Base-by-base conservation (phyloP, 306 rosid genomes). In the Myrica gale region DNA sequence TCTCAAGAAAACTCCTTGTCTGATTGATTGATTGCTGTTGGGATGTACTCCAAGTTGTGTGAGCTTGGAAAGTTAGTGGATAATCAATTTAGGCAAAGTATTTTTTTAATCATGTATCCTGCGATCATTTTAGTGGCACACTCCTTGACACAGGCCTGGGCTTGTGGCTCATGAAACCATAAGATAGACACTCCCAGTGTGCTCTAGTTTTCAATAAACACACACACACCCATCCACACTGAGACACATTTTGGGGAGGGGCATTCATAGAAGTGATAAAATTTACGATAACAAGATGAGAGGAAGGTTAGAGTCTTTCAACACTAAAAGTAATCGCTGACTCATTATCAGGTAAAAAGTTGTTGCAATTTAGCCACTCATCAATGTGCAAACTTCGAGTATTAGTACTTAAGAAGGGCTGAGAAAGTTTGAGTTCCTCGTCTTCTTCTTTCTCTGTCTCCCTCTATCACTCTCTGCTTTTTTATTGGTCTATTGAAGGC, bases 1-100 rank as follows among this genome's bases (percentile, higher is more conserved):
- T 23, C 2, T 54, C 42, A 46, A 72, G 4, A 53, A 46, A 63
- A 17, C 11, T 46, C 53, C 71, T 54, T 26, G 21, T 37, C 46
- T 72, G n/a, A 8, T 55, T 69, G 50, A 19, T n/a, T 46, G 42
- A 58, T 23, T 58, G 12, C 17, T 58, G 66, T 58, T 58, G 66
- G 62, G 62, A 58, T 17, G 2, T 26, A 58, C 21, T 2, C 66
- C 66, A 23, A 58, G 42, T 58, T 26, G 46, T 17, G 37, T 66
- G 45, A n/a, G 13, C 43, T 66, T 9, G 45, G 66, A 57, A 32
- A 53, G 45, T 8, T 57, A 21, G 53, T 50, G 32, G 74, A 48
- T 21, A 20, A 26, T 44, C 68, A 61, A 23, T 4, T 11, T 61
- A 57, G 67, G 17, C 41, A 23, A 4, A 32, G 9, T 32, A 23